Base-by-base conservation (phyloP, 257 asterid genomes). In the Ajuga chamaepitys region DNA sequence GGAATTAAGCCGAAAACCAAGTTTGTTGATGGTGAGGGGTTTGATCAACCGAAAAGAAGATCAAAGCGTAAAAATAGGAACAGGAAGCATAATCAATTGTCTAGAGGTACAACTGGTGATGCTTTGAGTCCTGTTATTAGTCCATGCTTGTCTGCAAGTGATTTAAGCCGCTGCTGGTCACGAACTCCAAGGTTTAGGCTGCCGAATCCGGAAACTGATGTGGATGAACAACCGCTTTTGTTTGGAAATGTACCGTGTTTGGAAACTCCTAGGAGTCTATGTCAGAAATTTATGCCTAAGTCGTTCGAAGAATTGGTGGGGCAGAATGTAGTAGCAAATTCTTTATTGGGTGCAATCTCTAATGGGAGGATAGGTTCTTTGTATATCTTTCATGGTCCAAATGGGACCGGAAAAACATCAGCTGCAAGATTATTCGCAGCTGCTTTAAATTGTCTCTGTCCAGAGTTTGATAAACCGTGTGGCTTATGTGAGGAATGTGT, bases 361-460 rank as follows among this genome's bases (percentile, higher is more conserved):
- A 79, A 25, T 25, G 75, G 70, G 40, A 73, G 72, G 73, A 77
- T 89, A 75, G 47, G 75, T 70, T 76, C 96, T 4, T 66, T 86
- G 18, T 87, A 83, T 70, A 72, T 93, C 52, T 93, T 89, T 58
- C 88, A 93, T 51, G 97, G 97, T 42, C 99, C 94, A 11, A 84
- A 91, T 8, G 99, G 99, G 45, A 86, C 88, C 4, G 99, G 99
- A 6, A 93, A 93, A 72, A 89, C 97, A 30, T 89, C 90, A 0
- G 84, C 96, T 21, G 76, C 97, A 25, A 80, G 88, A 78, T 70
- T 93, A 53, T 89, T 93, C 66, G 88, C 97, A 13, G 97, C 97
- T 11, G 95, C 99, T 0, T 66, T 93, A 47, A 93, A 89, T 67
- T 93, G 99, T 74, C 74, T 80, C 9, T 86, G 96, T 28, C 28